Evolutionary conservation across 208 protist genomes (phyloP), one percentile per base, ranked within the genome.

Genomic region (Acanthamoeba healyi): DNA sequence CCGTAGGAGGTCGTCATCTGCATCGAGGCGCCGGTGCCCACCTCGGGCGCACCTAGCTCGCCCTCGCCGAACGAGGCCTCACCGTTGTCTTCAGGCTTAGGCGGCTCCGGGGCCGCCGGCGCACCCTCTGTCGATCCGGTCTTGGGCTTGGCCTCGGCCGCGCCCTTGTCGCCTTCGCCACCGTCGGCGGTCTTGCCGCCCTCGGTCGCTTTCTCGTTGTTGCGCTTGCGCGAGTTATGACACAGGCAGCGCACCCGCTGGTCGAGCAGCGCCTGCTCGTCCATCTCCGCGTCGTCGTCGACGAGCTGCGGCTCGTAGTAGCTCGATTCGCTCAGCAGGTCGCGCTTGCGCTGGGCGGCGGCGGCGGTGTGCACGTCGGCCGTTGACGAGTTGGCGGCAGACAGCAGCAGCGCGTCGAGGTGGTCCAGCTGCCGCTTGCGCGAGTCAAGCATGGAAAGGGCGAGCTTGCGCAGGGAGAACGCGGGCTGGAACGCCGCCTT

Each of bases 1-100:
- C 77, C 77, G 26, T 86, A 86, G n/a, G 77, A 51, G 44, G 77
- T 86, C 26, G 77, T 86, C 34, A 34, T 40, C 77, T 42, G n/a
- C 24, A 58, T 32, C 44, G 24, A 19, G 26, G 77, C 77, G 15
- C 26, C 77, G 10, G 77, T 86, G 46, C 44, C 77, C n/a, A 86
- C 77, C 46, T 61, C 77, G 77, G 77, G 22, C 10, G 10, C 29
- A 44, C 44, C 44, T 6, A 86, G 77, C 5, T 40, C 12, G 77
- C 77, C 77, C n/a, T 0, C 42, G 19, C 74, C 74, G 40, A 32
- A n/a, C 38, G 22, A 29, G 46, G 38, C 12, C 44, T 61, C 77
- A 29, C 42, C 70, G 67, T 46, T 19, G 36, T 34, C 67, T 24
- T 77, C 67, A 36, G 51, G 51, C 54, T 61, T 61, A 15, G 4